These are phyloP conservation scores for Sedum album DNA, from an alignment of 164 flowering plant genomes.

Conservation along the genomic window DNA sequence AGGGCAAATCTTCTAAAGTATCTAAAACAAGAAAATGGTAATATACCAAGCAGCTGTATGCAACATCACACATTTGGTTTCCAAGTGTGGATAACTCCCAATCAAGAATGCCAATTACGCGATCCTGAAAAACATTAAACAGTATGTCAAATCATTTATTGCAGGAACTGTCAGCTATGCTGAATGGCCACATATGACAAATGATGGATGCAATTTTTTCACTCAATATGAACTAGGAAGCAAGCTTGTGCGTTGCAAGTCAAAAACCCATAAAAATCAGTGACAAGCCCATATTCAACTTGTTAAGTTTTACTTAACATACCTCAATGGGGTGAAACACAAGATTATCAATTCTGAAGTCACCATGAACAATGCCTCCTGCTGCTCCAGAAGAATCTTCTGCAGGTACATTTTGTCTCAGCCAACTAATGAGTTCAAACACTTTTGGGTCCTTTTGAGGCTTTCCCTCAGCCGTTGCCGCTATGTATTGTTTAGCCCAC, in stretches of 20 bases:
- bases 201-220: not conserved
- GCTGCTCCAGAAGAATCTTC: conserved; percentile 78
- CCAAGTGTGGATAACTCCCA: conserved; percentile 98
- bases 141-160: too few relatives aligned
- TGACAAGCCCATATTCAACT: not conserved
- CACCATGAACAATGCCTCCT: conserved; percentile 93
- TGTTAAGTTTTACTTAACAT: conserved; percentile 11
- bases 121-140: conserved; percentile 56
- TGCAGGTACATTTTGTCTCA: conserved; percentile 56
- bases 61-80: conserved; percentile 97
- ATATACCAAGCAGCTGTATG: conserved; percentile 78
- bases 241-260: not conserved
- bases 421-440: conserved; percentile 72
- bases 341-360: conserved; percentile 86
- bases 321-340: conserved; percentile 95
- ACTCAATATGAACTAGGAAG: not conserved
- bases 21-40: not conserved
- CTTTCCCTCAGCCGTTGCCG: conserved; percentile 82
- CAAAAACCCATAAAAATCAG: not conserved
- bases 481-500: conserved; percentile 85
- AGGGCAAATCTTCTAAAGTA: not conserved
- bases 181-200: not conserved
- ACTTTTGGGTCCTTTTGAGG: conserved; percentile 73
- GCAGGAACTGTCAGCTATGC: not conserved
- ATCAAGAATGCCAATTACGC: conserved; percentile 93